A percentile compares a stretch with the other conserved stretches of the same genome.
Conservation (phyloP, 192 early-diverging fungal genomes). For the Chytriomyces sp. region DNA sequence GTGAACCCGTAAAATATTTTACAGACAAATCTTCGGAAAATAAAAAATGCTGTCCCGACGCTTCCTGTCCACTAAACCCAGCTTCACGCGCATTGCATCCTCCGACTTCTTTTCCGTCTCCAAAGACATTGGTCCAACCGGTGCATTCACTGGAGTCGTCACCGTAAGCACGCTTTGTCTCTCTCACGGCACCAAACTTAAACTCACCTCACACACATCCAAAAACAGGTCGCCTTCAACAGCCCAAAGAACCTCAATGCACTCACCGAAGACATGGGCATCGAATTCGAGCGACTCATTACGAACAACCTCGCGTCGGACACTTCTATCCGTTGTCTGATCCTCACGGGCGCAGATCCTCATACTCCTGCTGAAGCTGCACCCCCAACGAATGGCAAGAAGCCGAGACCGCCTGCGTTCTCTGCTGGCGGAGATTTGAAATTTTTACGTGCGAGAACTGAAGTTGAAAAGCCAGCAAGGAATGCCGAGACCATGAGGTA, state of each 20-base stretch:
- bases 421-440: constrained; percentile 35
- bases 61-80: background rate
- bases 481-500: constrained; percentile 37
- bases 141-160: constrained; percentile 7
- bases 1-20: no score
- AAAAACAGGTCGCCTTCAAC: constrained; percentile 30
- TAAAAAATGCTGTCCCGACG: background rate
- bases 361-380: background rate
- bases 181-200: background rate
- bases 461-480: background rate
- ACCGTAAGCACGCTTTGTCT: background rate
- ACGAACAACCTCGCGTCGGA: constrained; percentile 7
- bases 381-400: background rate
- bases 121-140: background rate
- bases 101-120: constrained; percentile 16
- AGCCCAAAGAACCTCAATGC: constrained; percentile 40
- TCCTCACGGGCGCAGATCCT: constrained; percentile 22
- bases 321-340: constrained; percentile 9
- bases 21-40: no score
- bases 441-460: constrained; percentile 30
- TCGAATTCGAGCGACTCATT: constrained; percentile 23
- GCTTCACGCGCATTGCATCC: background rate
- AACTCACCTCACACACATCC: background rate
- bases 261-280: constrained; percentile 36
- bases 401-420: constrained; percentile 16